These are phyloP conservation scores for Chenopodium album DNA, from an alignment of 148 eudicot species.

Conservation along the genomic window DNA sequence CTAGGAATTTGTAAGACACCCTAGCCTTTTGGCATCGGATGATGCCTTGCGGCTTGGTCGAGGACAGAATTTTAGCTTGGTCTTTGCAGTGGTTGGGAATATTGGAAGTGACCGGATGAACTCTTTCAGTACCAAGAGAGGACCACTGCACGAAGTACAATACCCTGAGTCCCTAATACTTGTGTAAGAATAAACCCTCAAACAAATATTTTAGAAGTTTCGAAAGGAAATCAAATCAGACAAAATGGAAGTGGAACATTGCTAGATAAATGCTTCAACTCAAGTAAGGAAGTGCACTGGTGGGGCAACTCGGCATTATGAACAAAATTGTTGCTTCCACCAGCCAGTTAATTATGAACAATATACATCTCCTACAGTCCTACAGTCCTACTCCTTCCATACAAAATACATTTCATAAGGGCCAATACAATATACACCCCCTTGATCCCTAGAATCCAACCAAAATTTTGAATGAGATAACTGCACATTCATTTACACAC, in stretches of 20 bases:
- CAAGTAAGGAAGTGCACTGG: neutral
- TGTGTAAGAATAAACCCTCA: neutral
- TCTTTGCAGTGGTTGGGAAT: too few relatives aligned
- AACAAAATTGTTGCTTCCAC: conserved; percentile 49
- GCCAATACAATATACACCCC: neutral
- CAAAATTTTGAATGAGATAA: neutral
- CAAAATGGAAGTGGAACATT: neutral
- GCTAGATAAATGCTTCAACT: neutral
- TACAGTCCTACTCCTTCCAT: neutral
- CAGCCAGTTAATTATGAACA: conserved; percentile 6
- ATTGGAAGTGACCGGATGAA: too few relatives aligned
- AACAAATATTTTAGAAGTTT: too few relatives aligned
- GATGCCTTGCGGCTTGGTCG: too few relatives aligned
- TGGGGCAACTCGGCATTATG: conserved; percentile 21
- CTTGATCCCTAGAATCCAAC: neutral
- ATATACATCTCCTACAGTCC: neutral
- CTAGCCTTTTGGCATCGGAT: neutral
- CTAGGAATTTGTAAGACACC: neutral
- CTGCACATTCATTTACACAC: conserved; percentile 34
- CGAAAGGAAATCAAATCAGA: neutral
- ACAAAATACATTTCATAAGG: neutral
- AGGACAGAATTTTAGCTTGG: too few relatives aligned
- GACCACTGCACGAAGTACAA: too few relatives aligned
- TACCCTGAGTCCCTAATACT: neutral
- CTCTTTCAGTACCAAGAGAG: too few relatives aligned